Conservation (phyloP, 83 land plant species). For the Diphasiastrum complanatum region DNA sequence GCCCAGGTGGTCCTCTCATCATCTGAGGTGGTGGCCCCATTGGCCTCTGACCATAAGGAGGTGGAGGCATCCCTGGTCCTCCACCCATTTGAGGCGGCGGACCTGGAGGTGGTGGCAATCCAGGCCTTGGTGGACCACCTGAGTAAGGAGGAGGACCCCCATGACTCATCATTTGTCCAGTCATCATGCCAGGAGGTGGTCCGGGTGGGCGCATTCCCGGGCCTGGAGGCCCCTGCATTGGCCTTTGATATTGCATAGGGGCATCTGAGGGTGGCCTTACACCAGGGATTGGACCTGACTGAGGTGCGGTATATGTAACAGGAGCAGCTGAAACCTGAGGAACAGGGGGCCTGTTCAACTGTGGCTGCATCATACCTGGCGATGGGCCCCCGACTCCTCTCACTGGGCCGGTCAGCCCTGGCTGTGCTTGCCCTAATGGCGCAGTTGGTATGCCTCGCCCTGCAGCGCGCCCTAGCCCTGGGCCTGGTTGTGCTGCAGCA, state of each 20-base stretch:
- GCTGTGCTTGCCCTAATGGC: slow-evolving; percentile 73
- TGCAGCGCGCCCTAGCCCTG: slow-evolving; percentile 88
- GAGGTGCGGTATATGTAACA: slow-evolving; percentile 44
- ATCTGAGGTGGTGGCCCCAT: not conserved
- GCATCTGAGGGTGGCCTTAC: slow-evolving; percentile 29
- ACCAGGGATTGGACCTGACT: slow-evolving; percentile 23
- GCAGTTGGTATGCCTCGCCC: slow-evolving; percentile 83
- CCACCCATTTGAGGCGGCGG: slow-evolving; percentile 12
- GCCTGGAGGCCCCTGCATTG: slow-evolving; percentile 29
- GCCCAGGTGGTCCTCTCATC: slow-evolving; percentile 15
- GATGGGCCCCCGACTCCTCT: slow-evolving; percentile 92
- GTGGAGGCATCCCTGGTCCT: slow-evolving; percentile 24
- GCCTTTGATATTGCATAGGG: slow-evolving; percentile 21
- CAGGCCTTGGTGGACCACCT: slow-evolving; percentile 14
- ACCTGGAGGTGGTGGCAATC: slow-evolving; percentile 18
- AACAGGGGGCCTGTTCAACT: slow-evolving; percentile 70
- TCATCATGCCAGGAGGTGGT: slow-evolving; percentile 41
- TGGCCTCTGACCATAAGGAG: not conserved
- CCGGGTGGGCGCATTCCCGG: too few relatives aligned
- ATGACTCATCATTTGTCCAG: slow-evolving; percentile 26
- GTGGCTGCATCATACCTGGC: slow-evolving; percentile 98
- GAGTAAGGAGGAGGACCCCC: too few relatives aligned
- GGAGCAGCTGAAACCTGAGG: slow-evolving; percentile 63
- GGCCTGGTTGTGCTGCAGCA: slow-evolving; percentile 62
- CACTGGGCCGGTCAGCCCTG: slow-evolving; percentile 90